Evolutionary conservation across 2,329 filamentous ascomycete genomes (phyloP).

Genomic region (Ceratocystis papillata): DNA sequence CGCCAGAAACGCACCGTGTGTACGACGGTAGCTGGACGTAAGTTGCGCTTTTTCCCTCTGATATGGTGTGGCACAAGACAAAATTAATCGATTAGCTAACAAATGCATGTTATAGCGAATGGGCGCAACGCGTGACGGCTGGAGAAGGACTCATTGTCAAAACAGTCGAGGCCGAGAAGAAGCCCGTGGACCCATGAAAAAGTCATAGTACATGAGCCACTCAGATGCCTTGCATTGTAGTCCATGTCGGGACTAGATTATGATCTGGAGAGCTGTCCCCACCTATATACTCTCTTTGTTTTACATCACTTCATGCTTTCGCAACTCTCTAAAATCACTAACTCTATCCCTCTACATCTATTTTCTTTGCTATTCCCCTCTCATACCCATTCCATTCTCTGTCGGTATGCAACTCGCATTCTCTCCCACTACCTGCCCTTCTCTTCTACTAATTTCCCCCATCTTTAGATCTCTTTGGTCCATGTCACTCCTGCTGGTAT

Average conservation of each 20-base stretch:
- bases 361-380: background rate
- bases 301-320: background rate
- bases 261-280: background rate
- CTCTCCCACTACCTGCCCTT: background rate
- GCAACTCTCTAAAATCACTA: background rate
- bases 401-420: background rate
- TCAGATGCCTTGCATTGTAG: background rate
- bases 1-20: constrained; percentile 55
- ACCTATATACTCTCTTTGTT: background rate
- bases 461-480: constrained; percentile 6
- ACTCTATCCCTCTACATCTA: background rate
- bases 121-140: constrained; percentile 54
- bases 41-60: constrained; percentile 35
- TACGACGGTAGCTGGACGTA: constrained; percentile 99
- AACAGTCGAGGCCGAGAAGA: constrained; percentile 27
- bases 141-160: constrained; percentile 54
- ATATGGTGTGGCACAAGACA: no score
- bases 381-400: background rate
- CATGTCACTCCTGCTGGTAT: background rate
- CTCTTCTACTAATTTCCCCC: background rate
- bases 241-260: background rate
- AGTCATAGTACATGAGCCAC: background rate
- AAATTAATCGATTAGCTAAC: constrained; percentile 28
- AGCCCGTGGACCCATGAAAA: constrained; percentile 16
- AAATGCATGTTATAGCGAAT: constrained; percentile 40